Base-by-base conservation (phyloP, 805 yeast genomes). In the Saccharomycopsis malanga region DNA sequence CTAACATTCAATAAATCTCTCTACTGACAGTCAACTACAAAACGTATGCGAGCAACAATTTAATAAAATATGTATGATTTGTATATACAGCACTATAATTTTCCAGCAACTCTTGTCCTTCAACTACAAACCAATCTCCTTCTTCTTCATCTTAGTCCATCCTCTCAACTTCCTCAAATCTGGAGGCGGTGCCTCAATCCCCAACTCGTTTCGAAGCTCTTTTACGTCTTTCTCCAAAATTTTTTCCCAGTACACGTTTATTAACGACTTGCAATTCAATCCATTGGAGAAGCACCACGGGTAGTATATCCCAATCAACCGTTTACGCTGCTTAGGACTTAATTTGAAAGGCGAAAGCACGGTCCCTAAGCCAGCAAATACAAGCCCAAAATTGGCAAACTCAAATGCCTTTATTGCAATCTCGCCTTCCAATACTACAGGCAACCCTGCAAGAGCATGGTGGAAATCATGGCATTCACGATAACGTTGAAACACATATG, bases 381-480 rank as follows among this genome's bases (percentile, higher is more conserved):
- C 97, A 39, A 93, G 77, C 3, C 95, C 94, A 50, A 91, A 75
- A 62, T 93, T 91, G 59, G 93, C 83, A 58, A 81, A 94, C 63
- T 91, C 98, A 56, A 93, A 79, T 10, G 88, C 83, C 64, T 93
- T 93, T 17, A 93, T 83, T 0, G 96, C 87, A 45, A 93, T 82
- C 61, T 93, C 98, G n/a, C 98, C 98, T 60, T 93, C 98, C 54
- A 93, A 77, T 38, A 85, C 81, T 40, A 89, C 85, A 0, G 98
- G 98, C 43, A 87, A 71, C 14, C 94, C 91, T 0, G 94, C 83
- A 24, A 93, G 72, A 1, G 98, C 86, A 61, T 93, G 98, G 61
- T 88, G 91, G 59, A 93, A 93, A 60, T 93, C 98, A 59, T 93
- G 98, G 60, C 96, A 89, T 61, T 93, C 98, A 45, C 98, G 76